A percentile compares a stretch with the other conserved stretches of the same genome.
phyloP scores from a whole-genome alignment of 768 basidiomycete species.

The Mycena metata region DNA sequence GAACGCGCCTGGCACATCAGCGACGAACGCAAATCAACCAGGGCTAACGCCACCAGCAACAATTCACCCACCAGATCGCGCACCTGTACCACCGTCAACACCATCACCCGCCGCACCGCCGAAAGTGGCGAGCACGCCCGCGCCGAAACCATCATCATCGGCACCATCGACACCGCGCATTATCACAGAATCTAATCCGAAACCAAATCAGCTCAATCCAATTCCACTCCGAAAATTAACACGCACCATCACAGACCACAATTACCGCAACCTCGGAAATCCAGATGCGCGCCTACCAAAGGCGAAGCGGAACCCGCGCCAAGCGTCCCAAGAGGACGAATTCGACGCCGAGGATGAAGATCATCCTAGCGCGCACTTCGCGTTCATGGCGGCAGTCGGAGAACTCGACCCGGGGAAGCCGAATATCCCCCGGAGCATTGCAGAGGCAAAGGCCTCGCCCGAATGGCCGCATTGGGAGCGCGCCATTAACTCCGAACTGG shows the following conservation, averaged over 20 bases:
- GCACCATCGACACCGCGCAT: neutral
- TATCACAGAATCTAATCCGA: neutral
- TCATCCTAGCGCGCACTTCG: neutral
- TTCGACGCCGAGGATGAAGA: neutral
- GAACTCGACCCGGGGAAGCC: constrained; percentile 2
- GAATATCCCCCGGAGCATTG: neutral
- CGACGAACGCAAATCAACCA: too few relatives aligned
- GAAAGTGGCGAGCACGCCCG: too few relatives aligned
- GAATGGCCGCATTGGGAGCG: constrained; percentile 15
- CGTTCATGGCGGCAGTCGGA: neutral
- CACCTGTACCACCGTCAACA: too few relatives aligned
- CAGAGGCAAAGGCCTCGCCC: neutral
- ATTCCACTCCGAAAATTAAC: constrained; percentile 21
- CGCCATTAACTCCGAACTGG: constrained; percentile 7
- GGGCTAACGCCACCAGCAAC: too few relatives aligned
- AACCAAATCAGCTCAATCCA: constrained; percentile 20
- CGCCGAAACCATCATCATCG: neutral
- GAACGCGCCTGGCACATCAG: constrained; percentile 7
- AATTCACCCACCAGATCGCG: too few relatives aligned
- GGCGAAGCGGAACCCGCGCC: too few relatives aligned
- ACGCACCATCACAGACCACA: neutral
- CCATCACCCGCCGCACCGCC: neutral
- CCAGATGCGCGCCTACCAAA: too few relatives aligned
- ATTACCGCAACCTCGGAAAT: constrained; percentile 23
- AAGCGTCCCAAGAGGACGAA: too few relatives aligned